Evolutionary conservation across 2,329 filamentous ascomycete species (phyloP).

Genomic region (Cladophialophora carrionii): DNA sequence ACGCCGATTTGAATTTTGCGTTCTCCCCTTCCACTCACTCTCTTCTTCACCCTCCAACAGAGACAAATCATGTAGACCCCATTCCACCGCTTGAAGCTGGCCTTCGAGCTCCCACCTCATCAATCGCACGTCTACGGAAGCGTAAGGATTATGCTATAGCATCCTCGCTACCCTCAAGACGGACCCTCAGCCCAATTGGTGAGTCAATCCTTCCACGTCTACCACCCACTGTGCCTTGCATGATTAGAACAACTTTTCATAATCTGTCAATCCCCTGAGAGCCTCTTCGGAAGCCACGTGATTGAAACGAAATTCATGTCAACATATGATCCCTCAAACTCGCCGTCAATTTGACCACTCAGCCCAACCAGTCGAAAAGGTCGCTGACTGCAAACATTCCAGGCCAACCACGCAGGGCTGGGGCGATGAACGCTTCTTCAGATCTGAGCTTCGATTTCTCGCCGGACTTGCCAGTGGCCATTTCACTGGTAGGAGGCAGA

Average conservation of each 20-base stretch:
- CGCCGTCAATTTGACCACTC: neutral
- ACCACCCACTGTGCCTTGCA: conserved; percentile 41
- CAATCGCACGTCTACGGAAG: neutral
- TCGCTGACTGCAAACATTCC: conserved; percentile 14
- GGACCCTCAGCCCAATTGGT: neutral
- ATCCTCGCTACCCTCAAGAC: neutral
- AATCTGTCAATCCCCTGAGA: conserved; percentile 86
- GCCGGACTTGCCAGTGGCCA: conserved; percentile 66
- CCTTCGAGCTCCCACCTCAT: conserved; percentile 26
- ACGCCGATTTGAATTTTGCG: conserved; percentile 10
- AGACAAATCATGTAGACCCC: conserved; percentile 26
- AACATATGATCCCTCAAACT: conserved; percentile 43
- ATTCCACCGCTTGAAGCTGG: conserved; percentile 24
- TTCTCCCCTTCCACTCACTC: conserved; percentile 3
- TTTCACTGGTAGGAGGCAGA: conserved; percentile 76
- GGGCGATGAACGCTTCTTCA: conserved; percentile 21
- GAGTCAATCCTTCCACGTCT: neutral
- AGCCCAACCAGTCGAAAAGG: neutral
- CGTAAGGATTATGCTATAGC: neutral
- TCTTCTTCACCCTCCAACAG: neutral
- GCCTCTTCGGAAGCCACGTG: conserved; percentile 51
- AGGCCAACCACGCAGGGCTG: neutral
- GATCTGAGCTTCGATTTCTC: conserved; percentile 40
- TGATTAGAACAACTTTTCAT: conserved; percentile 66
- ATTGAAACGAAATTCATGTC: conserved; percentile 53